Evolutionary conservation across 495 filamentous ascomycete genomes (phyloP), one percentile per base, ranked within the genome.

Genomic region (Parmelia sp.): DNA sequence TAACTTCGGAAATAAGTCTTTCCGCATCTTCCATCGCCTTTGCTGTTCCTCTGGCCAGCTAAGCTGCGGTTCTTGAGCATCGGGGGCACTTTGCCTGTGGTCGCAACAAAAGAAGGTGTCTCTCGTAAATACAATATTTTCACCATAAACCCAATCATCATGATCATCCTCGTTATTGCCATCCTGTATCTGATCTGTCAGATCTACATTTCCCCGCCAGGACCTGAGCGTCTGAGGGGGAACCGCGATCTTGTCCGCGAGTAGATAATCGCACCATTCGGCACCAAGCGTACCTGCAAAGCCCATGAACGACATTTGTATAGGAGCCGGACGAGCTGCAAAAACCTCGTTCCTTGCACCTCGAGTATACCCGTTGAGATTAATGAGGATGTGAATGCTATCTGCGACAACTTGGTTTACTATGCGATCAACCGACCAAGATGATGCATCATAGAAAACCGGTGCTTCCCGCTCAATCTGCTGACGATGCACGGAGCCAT

Each of bases 291-390:
- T 96, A 10, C 94, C 94, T 1, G 94, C 94, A 74, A 99, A 97
- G 3, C 94, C 94, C 94, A 99, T 99, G 73, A 99, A 99, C 0
- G 94, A 96, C 94, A 99, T 99, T 68, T 97, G 94, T 58, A 99
- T 92, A 0, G 94, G 94, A 5, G 92, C 91, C 14, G 94, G 92
- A 33, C 94, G 85, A 17, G 95, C 94, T 40, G 94, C 94, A 74
- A 99, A 99, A 23, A 97, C 85, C 72, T 99, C 95, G 67, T 99
- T 99, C 45, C 91, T 86, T n/a, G 94, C 94, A 25, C 94, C 94
- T 39, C 94, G 84, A 8, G 94, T 99, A 75, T 97, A 99, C 35
- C 94, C 94, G 71, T 99, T 99, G 25, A 99, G 80, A 64, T 99
- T 99, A 64, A 99, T 87, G 33, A 99, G 81, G 45, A 99, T 96